Evolutionary conservation across 768 basidiomycete species (phyloP).

Genomic region (Clitopilus hobsonii): DNA sequence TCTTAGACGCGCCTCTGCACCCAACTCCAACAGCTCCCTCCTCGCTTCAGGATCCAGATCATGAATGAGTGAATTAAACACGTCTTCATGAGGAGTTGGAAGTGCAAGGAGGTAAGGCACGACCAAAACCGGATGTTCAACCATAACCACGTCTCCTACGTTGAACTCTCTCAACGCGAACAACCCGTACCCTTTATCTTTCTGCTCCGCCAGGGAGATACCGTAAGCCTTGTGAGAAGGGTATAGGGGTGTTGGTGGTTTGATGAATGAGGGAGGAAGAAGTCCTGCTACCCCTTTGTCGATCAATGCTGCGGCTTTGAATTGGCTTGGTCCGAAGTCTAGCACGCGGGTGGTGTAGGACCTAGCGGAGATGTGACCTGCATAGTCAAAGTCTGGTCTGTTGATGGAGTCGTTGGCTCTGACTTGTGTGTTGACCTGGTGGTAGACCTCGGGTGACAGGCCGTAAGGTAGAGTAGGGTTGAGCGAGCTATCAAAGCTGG

Average conservation of each 20-base stretch:
- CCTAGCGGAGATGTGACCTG: not conserved
- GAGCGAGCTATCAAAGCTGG: not conserved
- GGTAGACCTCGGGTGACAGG: not conserved
- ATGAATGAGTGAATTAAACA: not conserved
- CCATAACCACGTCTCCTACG: not conserved
- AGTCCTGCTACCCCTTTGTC: not conserved
- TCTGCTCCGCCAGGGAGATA: not conserved
- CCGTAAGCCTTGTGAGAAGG: not conserved
- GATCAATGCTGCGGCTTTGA: not conserved
- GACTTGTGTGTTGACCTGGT: not conserved
- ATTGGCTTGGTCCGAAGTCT: not conserved
- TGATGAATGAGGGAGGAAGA: not conserved
- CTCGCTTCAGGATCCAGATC: not conserved
- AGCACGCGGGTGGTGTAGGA: not conserved
- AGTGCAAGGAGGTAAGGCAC: not conserved
- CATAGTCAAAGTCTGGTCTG: not conserved
- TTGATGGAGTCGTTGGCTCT: not conserved
- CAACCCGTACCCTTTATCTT: not conserved
- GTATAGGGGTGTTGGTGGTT: not conserved
- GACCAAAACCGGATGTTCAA: not conserved
- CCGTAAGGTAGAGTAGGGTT: not conserved
- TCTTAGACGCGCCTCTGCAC: not conserved
- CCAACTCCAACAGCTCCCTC: not conserved
- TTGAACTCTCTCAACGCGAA: not conserved
- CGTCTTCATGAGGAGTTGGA: not conserved